phyloP scores from a whole-genome alignment of 352 stramenopile genomes.

The Globisporangium acanthophoron region DNA sequence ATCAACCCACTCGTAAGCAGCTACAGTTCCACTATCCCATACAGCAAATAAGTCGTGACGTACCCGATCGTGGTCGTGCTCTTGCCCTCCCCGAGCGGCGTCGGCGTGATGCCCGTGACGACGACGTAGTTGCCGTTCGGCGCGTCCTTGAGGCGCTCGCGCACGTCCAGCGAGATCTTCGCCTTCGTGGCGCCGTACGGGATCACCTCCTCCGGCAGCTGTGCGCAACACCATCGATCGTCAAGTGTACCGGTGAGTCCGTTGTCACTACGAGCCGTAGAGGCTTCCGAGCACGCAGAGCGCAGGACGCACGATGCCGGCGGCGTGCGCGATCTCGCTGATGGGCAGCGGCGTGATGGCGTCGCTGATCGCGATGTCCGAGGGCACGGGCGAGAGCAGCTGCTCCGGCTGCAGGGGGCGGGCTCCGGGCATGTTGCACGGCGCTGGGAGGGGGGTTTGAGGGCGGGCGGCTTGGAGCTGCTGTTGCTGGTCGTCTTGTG shows the following conservation, averaged over 20 bases:
- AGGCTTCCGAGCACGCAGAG: background rate
- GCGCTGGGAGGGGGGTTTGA: background rate
- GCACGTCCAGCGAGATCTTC: constrained; percentile 90
- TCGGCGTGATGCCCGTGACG: constrained; percentile 97
- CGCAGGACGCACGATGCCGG: constrained; percentile 55
- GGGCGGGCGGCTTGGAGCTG: background rate
- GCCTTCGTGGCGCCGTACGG: constrained; percentile 89
- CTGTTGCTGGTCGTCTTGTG: background rate
- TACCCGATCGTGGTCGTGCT: constrained; percentile 98
- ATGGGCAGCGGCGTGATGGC: constrained; percentile 65
- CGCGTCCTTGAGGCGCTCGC: constrained; percentile 81
- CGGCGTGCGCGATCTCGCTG: constrained; percentile 47
- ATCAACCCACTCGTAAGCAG: background rate
- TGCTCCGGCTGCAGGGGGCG: constrained; percentile 51
- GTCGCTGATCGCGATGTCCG: constrained; percentile 81
- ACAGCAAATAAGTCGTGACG: constrained; percentile 37
- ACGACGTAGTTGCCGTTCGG: constrained; percentile 97
- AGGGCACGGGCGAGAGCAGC: constrained; percentile 64
- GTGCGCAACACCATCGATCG: constrained; percentile 1
- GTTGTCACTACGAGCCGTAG: background rate
- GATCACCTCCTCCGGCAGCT: constrained; percentile 80
- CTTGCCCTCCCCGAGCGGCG: constrained; percentile 97
- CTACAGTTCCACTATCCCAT: constrained; percentile 18
- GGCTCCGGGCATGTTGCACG: constrained; percentile 12
- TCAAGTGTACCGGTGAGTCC: background rate